Conservation (phyloP, 2,329 filamentous ascomycete genomes). For the Penicillium sp. region DNA sequence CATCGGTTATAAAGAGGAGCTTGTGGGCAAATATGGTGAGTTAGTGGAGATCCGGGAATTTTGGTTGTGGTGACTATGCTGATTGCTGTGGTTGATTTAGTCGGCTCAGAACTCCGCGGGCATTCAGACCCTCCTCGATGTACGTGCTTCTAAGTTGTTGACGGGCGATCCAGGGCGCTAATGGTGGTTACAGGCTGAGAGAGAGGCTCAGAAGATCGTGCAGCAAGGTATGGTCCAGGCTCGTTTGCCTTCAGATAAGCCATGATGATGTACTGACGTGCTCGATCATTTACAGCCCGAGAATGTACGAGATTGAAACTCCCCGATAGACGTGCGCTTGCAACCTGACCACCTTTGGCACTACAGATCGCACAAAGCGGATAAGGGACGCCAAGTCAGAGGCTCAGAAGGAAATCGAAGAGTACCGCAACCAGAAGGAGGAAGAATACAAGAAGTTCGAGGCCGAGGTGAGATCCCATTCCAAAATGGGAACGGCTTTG, state of each 20-base stretch:
- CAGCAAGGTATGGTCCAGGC: constrained; percentile 74
- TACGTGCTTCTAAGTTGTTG: constrained; percentile 53
- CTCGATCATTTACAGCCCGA: constrained; percentile 61
- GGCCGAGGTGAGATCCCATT: constrained; percentile 60
- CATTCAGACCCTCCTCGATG: constrained; percentile 98
- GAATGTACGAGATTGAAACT: constrained; percentile 66
- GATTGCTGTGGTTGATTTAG: constrained; percentile 50
- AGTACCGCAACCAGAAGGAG: constrained; percentile 87
- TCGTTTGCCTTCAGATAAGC: not conserved
- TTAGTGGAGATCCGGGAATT: not conserved
- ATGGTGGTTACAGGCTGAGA: constrained; percentile 70
- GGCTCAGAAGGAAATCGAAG: constrained; percentile 96
- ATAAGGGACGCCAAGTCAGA: constrained; percentile 96
- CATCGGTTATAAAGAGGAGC: constrained; percentile 10
- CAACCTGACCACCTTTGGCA: constrained; percentile 12
- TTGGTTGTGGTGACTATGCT: not conserved
- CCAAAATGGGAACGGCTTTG: not conserved
- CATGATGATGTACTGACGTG: constrained; percentile 22
- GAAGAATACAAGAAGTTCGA: constrained; percentile 95
- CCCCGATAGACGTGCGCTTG: constrained; percentile 10
- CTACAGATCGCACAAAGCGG: constrained; percentile 84
- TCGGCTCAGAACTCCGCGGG: constrained; percentile 98
- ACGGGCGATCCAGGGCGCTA: constrained; percentile 12
- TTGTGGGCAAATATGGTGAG: constrained; percentile 32
- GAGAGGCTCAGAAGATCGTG: constrained; percentile 98